Evolutionary conservation across 768 basidiomycete genomes (phyloP).

Genomic region (Termitomyces sp.): DNA sequence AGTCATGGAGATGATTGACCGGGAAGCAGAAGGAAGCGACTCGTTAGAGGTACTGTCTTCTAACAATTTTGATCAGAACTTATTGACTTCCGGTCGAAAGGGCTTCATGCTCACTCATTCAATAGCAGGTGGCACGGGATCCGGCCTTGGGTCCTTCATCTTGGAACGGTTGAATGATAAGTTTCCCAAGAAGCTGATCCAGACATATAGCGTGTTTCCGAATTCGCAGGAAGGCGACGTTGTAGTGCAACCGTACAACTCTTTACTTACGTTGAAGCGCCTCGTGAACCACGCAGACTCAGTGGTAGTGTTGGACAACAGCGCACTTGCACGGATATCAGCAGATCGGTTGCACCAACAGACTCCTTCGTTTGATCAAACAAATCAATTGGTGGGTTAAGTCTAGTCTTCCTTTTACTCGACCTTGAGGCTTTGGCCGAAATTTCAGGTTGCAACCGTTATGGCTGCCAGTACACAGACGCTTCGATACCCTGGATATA

Average conservation of each 20-base stretch:
- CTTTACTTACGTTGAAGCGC: constrained; percentile 86
- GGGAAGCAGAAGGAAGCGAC: constrained; percentile 97
- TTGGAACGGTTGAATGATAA: constrained; percentile 95
- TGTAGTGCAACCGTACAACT: constrained; percentile 98
- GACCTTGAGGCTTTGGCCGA: not conserved
- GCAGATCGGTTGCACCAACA: constrained; percentile 88
- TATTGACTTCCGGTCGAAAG: constrained; percentile 33
- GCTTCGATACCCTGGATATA: constrained; percentile 94
- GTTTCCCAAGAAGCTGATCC: constrained; percentile 98
- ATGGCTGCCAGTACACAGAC: constrained; percentile 98
- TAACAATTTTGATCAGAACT: not conserved
- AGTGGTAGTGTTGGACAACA: constrained; percentile 96
- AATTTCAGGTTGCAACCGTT: constrained; percentile 82
- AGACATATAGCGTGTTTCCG: constrained; percentile 98
- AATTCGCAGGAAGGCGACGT: constrained; percentile 92
- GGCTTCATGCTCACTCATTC: constrained; percentile 99
- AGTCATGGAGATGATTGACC: constrained; percentile 98
- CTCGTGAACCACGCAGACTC: constrained; percentile 95
- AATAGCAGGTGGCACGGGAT: constrained; percentile 97
- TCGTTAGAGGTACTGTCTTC: constrained; percentile 72
- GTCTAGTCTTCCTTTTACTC: not conserved
- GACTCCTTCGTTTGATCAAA: constrained; percentile 86
- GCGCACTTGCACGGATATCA: constrained; percentile 87
- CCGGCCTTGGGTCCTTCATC: constrained; percentile 96
- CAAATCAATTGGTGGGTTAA: constrained; percentile 74